Evolutionary conservation across 768 basidiomycete species (phyloP).

Genomic region (Russula sp.): DNA sequence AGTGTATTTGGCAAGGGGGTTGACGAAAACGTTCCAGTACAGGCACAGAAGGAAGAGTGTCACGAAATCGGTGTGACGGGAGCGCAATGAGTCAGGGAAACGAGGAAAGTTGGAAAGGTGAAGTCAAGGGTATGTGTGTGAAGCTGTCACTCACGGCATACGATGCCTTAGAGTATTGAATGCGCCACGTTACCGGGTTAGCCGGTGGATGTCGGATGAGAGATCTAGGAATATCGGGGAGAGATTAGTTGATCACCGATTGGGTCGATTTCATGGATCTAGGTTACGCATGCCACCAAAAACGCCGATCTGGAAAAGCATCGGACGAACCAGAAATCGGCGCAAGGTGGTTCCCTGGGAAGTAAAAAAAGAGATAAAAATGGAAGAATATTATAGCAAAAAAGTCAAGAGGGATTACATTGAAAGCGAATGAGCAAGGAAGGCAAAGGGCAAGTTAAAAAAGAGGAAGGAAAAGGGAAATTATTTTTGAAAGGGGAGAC

Average conservation of each 20-base stretch:
- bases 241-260: slow-evolving; percentile 26
- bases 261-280: slow-evolving; percentile 25
- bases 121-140: not conserved
- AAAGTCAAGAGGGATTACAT: not conserved
- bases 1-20: slow-evolving; percentile 12
- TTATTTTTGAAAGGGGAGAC: slow-evolving; percentile 8
- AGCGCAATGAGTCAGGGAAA: not conserved
- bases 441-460: not conserved
- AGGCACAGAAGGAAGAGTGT: slow-evolving; percentile 11
- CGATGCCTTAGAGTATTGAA: not conserved
- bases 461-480: not conserved
- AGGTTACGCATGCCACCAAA: slow-evolving; percentile 23
- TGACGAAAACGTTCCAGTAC: not conserved
- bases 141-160: not conserved
- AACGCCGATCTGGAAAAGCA: slow-evolving; percentile 26
- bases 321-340: slow-evolving; percentile 13
- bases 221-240: slow-evolving; percentile 25
- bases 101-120: not conserved
- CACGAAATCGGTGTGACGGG: not conserved
- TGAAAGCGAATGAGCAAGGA: not conserved
- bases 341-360: not conserved
- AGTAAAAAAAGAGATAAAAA: not conserved
- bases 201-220: slow-evolving; percentile 14
- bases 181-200: slow-evolving; percentile 20
- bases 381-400: not conserved